These are phyloP conservation scores for Xanthoceras sorbifolium DNA, from an alignment of 345 rosid genomes.

Conservation along the genomic window DNA sequence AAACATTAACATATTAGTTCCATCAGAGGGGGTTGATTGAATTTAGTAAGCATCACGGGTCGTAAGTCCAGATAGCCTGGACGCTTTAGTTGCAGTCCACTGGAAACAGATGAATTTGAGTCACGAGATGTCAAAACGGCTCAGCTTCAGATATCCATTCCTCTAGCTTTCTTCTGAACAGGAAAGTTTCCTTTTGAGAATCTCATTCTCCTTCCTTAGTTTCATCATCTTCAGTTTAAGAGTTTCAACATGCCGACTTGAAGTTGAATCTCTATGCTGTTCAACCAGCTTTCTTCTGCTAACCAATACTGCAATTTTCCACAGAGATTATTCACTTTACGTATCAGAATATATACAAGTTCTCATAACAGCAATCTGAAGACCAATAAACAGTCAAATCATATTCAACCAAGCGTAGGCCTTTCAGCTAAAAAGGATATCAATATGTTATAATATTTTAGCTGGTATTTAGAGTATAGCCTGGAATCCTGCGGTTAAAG, in stretches of 20 bases:
- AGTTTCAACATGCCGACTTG: constrained; percentile 61
- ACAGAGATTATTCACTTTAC: constrained; percentile 2
- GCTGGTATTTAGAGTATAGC: background rate
- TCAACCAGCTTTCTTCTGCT: constrained; percentile 59
- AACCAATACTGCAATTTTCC: constrained; percentile 56
- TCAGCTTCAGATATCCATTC: background rate
- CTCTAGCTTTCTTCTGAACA: constrained; percentile 35
- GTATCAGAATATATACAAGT: background rate
- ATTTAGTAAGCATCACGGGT: background rate
- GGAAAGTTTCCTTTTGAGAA: constrained; percentile 64
- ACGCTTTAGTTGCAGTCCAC: background rate
- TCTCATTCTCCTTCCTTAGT: constrained; percentile 82
- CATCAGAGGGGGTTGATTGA: too few relatives aligned
- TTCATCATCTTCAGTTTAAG: constrained; percentile 81
- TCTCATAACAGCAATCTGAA: background rate
- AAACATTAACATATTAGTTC: background rate
- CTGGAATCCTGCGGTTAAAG: background rate
- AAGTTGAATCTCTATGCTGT: constrained; percentile 57
- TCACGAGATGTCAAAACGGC: background rate
- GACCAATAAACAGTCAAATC: background rate
- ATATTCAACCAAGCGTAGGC: background rate
- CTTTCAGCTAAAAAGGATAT: background rate
- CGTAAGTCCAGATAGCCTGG: background rate
- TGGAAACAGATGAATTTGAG: background rate
- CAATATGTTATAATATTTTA: background rate